Conservation (phyloP, 352 stramenopile genomes). For the Blastocystis sp. region DNA sequence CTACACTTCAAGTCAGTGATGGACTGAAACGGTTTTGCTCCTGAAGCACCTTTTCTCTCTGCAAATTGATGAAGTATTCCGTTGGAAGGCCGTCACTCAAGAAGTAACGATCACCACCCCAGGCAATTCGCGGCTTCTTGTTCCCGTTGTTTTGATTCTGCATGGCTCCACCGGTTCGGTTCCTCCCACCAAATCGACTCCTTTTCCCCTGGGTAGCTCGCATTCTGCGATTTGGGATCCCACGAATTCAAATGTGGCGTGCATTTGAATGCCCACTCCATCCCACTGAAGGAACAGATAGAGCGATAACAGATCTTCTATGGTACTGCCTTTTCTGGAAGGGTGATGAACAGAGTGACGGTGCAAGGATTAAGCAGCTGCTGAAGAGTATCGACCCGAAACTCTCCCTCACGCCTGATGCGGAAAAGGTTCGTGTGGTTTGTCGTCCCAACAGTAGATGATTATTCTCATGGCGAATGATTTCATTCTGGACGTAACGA, state of each 20-base stretch:
- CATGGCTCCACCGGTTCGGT: not conserved
- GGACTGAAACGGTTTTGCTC: not conserved
- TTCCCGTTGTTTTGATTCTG: not conserved
- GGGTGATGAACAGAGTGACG: conserved; percentile 27
- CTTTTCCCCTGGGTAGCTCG: no score
- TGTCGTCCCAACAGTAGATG: not conserved
- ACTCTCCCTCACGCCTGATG: conserved; percentile 17
- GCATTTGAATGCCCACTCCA: no score
- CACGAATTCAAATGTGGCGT: no score
- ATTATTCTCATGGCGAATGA: conserved; percentile 55
- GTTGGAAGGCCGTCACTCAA: conserved; percentile 34
- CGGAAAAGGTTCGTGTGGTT: conserved; percentile 8
- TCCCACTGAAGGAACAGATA: no score
- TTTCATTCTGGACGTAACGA: conserved; percentile 59
- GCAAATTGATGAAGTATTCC: conserved; percentile 49
- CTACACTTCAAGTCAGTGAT: not conserved
- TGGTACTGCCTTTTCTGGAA: no score
- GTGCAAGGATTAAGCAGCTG: conserved; percentile 5
- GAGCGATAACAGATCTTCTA: no score
- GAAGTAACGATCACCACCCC: conserved; percentile 47
- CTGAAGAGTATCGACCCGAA: conserved; percentile 54
- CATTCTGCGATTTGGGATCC: no score
- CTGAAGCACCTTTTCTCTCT: conserved; percentile 43
- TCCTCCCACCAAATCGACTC: no score
- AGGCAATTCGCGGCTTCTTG: conserved; percentile 14